Conservation (phyloP, 1,139 yeast genomes). For the Saccharomyces pastorianus region DNA sequence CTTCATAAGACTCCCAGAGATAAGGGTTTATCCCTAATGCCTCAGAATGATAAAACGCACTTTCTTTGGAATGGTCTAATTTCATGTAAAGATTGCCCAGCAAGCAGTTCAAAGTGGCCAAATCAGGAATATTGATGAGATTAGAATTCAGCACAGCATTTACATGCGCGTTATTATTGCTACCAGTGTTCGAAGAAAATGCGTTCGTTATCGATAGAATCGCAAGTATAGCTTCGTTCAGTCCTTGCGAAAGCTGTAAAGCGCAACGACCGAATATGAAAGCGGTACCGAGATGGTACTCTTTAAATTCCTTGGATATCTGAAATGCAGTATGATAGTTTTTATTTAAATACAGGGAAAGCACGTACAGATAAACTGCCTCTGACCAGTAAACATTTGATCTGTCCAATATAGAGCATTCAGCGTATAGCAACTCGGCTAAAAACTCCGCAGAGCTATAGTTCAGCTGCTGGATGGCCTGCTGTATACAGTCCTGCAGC, state of each 20-base stretch:
- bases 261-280: conserved; percentile 26
- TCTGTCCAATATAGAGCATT: conserved; percentile 17
- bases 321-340: conserved; percentile 20
- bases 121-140: conserved; percentile 44
- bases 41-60: conserved; percentile 58
- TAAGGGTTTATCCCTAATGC: conserved; percentile 69
- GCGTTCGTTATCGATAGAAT: background rate
- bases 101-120: conserved; percentile 54
- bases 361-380: conserved; percentile 24
- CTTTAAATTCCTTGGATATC: conserved; percentile 17
- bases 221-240: conserved; percentile 17
- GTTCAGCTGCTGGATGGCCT: conserved; percentile 24
- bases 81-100: conserved; percentile 63
- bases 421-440: conserved; percentile 26
- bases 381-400: conserved; percentile 15
- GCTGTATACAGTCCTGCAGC: conserved; percentile 12
- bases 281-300: conserved; percentile 22
- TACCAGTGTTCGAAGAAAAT: conserved; percentile 4
- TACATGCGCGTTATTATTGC: conserved; percentile 2
- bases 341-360: conserved; percentile 23
- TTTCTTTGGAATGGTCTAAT: conserved; percentile 53
- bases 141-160: conserved; percentile 2
- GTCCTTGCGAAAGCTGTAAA: conserved; percentile 14
- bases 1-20: conserved; percentile 80
- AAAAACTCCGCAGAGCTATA: conserved; percentile 28